Base-by-base conservation (phyloP, 2,329 filamentous ascomycete genomes). In the Pseudogymnoascus sp. region DNA sequence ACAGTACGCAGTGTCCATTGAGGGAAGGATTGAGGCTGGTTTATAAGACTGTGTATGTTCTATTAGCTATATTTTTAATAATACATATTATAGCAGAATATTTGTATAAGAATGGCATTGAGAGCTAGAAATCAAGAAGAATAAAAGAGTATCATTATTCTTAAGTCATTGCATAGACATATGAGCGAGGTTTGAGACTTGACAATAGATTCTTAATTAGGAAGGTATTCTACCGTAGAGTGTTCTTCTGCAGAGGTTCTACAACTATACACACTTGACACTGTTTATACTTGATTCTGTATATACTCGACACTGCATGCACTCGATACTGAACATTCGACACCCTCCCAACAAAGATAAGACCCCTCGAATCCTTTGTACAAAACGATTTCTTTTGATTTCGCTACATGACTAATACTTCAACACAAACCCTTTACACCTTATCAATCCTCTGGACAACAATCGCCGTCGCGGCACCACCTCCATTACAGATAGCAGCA, bases 401-500 rank as follows among this genome's bases (percentile, higher is more conserved):
- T 16, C 45, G 45, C 45, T 52, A 52, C 2, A 30, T 16, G 4
- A 5, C 25, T 12, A 52, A 28, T 52, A 52, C n/a, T 52, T 52
- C 25, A 49, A 49, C 12, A 49, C 12, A 52, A 52, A 16, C 55
- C 3, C 30, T 14, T 7, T 59, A 59, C 11, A 59, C 55, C 55
- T 59, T 59, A 2, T 59, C 55, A 39, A 59, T 59, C 36, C 55
- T 59, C 55, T 59, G 55, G 5, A 99, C 91, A 58, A 97, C 91
- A 72, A 97, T 82, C 0, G 92, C 94, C 8, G 90, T 93, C 1
- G 93, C 91, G 12, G 92, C 93, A 64, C 94, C 94, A 42, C 94
- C 94, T 52, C 94, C 94, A 71, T 99, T 99, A 79, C 94, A 97
- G 65, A 99, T 97, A 2, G 92, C 92, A 14, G 92, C 94, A 67